A percentile compares a stretch with the other conserved stretches of the same genome.
These are phyloP conservation scores for Fragilariopsis cylindrus DNA, from an alignment of 108 stramenopile genomes.

Conservation along the genomic window DNA sequence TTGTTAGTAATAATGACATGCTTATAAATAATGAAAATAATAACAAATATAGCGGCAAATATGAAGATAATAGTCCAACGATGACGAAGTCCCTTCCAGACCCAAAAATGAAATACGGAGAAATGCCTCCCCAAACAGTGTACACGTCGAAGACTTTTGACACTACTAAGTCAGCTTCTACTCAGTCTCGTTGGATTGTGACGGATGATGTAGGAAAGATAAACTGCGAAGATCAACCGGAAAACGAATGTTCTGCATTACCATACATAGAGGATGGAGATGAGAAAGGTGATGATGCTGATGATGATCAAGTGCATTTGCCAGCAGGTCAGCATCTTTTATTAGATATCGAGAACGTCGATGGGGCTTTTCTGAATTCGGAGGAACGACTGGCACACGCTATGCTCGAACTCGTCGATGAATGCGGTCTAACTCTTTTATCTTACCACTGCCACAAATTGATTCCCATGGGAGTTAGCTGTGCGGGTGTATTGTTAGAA, in stretches of 20 bases:
- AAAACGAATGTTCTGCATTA: constrained; percentile 12
- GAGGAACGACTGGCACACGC: constrained; percentile 57
- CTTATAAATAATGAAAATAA: neutral
- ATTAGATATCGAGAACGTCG: constrained; percentile 79
- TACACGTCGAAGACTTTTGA: constrained; percentile 69
- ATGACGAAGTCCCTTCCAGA: constrained; percentile 28
- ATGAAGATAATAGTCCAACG: neutral
- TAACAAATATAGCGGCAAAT: too few relatives aligned
- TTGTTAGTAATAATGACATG: neutral
- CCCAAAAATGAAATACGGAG: constrained; percentile 41
- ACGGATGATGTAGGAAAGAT: constrained; percentile 27
- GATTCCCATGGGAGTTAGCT: constrained; percentile 67
- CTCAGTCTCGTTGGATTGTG: constrained; percentile 32
- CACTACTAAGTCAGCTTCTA: constrained; percentile 24
- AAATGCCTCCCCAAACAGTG: constrained; percentile 52
- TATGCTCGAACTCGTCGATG: constrained; percentile 60
- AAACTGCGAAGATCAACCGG: constrained; percentile 19
- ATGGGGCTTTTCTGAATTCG: constrained; percentile 63
- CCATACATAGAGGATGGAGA: neutral
- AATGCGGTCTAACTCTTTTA: constrained; percentile 58
- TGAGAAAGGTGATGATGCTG: constrained; percentile 21
- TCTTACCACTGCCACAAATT: constrained; percentile 80
- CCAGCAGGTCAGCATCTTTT: constrained; percentile 80
- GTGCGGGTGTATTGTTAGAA: constrained; percentile 78
- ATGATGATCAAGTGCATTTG: constrained; percentile 47